Percentiles rank a stretch among this genome's conserved stretches.
These are phyloP conservation scores for Globisporangium canariense DNA, from an alignment of 352 stramenopile species.

Conservation along the genomic window DNA sequence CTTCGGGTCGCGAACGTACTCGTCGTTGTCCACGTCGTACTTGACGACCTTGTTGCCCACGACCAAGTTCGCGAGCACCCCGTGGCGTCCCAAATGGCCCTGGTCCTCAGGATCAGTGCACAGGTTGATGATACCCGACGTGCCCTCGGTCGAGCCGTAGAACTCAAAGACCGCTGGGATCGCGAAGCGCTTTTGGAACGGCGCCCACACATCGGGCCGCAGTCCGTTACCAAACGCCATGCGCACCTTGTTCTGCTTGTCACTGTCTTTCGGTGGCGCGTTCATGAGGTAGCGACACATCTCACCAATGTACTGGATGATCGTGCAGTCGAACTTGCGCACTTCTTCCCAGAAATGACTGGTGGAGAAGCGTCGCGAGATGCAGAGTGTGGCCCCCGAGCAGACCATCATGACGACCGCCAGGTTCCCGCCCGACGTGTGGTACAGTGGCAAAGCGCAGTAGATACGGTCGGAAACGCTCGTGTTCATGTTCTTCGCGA, in stretches of 20 bases:
- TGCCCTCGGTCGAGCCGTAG: constrained; percentile 90
- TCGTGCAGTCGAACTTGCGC: constrained; percentile 56
- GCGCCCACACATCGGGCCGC: constrained; percentile 82
- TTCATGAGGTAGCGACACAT: constrained; percentile 87
- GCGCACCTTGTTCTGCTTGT: constrained; percentile 65
- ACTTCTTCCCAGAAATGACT: constrained; percentile 78
- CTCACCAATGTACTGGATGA: constrained; percentile 91
- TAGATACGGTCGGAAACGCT: constrained; percentile 67
- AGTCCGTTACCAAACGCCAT: constrained; percentile 90
- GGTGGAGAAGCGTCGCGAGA: constrained; percentile 75
- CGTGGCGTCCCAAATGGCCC: constrained; percentile 64
- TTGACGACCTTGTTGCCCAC: constrained; percentile 65
- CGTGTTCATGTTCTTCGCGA: constrained; percentile 47
- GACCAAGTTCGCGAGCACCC: constrained; percentile 47
- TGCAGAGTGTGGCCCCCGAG: constrained; percentile 63
- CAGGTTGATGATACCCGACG: constrained; percentile 75
- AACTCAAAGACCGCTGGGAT: constrained; percentile 90
- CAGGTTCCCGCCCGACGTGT: constrained; percentile 79
- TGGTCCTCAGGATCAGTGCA: constrained; percentile 55
- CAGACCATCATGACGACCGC: constrained; percentile 79
- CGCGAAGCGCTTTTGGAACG: constrained; percentile 84
- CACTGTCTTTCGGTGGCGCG: constrained; percentile 36
- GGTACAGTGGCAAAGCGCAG: constrained; percentile 78
- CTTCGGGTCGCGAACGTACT: constrained; percentile 36
- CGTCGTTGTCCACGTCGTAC: constrained; percentile 76